Evolutionary conservation across 2,329 filamentous ascomycete genomes (phyloP), one percentile per base, ranked within the genome.

Genomic region (Biscogniauxia sp.): DNA sequence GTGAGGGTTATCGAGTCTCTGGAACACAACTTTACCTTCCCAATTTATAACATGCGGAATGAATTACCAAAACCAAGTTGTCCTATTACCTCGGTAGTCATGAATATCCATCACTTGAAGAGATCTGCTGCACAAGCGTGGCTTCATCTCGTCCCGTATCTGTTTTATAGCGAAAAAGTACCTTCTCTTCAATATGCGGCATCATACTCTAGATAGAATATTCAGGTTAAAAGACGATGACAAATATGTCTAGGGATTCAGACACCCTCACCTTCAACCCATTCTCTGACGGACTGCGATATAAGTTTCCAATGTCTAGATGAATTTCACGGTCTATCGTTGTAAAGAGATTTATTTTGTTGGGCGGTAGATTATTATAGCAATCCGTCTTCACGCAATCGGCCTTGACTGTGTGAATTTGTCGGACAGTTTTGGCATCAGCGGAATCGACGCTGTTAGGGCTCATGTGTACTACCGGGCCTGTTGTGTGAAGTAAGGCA

Each of bases 41-140:
- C 81, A 3, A 69, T 68, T 58, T 86, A 82, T 3, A 87, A 68
- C 73, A 81, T 80, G 0, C 72, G 70, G 60, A 86, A 85, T 0
- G 81, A 81, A n/a, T 84, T 78, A 0, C 84, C 83, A 68, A 87
- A 86, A 1, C 74, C 78, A 5, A 87, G 69, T 55, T 84, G 77
- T 0, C 78, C 81, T 55, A 85, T 82, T 0, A 84, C 71, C 65
- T 87, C 84, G 0, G 82, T 83, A 0, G 82, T 72, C 75, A 84
- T 78, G 56, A 83, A 84, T 5, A 79, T 68, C 73, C 76, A 82
- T 83, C 83, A 86, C 59, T 84, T 84, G 60, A 77, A 75, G 0
- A 85, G 70, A 61, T 87, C 82, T 75, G 62, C 59, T 5, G 50
- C 64, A 0, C 78, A 79, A 5, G n/a, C 69, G 68, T 0, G 59